Conservation (phyloP, 148 eudicot species). For the Amaranthus palmeri region DNA sequence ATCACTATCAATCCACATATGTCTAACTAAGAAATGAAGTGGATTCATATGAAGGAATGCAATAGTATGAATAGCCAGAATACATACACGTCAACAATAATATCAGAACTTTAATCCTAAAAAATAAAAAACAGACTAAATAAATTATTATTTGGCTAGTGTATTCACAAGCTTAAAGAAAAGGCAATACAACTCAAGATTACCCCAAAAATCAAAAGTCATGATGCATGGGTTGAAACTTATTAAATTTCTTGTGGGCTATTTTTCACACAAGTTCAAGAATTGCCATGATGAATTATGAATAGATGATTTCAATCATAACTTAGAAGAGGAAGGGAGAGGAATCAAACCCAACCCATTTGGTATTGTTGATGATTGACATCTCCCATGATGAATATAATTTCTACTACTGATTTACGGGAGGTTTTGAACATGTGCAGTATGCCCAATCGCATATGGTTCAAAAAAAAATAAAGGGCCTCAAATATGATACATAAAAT, state of each 20-base stretch:
- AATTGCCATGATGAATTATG: slow-evolving; percentile 25
- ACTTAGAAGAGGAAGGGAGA: slow-evolving; percentile 13
- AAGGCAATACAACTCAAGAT: slow-evolving; percentile 2
- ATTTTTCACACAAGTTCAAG: slow-evolving; percentile 21
- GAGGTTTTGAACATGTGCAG: too few species aligned
- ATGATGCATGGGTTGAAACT: slow-evolving; percentile 20
- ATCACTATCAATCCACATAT: too few species aligned
- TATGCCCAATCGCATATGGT: too few species aligned
- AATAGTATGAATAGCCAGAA: too few species aligned
- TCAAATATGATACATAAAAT: too few species aligned
- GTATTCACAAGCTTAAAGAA: neutral
- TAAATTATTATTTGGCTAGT: neutral
- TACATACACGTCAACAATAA: too few species aligned
- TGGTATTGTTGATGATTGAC: slow-evolving; percentile 2
- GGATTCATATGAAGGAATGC: too few species aligned
- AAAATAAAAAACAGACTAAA: too few species aligned
- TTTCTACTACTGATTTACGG: neutral
- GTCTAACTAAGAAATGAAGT: too few species aligned
- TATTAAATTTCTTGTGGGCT: neutral
- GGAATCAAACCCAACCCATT: neutral
- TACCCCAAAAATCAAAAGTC: slow-evolving; percentile 16
- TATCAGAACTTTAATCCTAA: too few species aligned
- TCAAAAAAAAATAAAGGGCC: too few species aligned
- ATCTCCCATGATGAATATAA: slow-evolving; percentile 17
- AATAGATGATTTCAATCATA: slow-evolving; percentile 15